Base-by-base conservation (phyloP, 495 filamentous ascomycete genomes). In the Penicillium lividum region DNA sequence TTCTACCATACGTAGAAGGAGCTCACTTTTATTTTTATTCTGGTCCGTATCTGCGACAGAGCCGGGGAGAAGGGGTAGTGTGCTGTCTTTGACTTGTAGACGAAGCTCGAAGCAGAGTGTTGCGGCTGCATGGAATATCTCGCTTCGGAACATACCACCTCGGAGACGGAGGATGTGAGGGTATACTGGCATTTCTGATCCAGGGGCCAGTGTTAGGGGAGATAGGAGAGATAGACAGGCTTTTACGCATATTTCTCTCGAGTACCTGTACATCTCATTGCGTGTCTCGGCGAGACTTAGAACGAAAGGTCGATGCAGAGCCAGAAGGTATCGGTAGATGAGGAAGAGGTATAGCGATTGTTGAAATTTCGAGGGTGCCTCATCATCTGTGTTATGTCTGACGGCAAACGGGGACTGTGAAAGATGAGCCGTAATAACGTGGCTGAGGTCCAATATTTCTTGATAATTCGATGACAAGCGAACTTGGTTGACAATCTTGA, bases 91-190 rank as follows among this genome's bases (percentile, higher is more conserved):
- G 5, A 43, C 33, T 36, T 56, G 52, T 50, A 60, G 52, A 7
- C 58, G 44, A 33, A 60, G 51, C 51, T 60, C 58, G 13, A 55
- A 60, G 51, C 58, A 60, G 7, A 60, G 29, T 9, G 58, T 55
- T 10, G 45, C 36, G 6, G 58, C 58, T 11, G 58, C 58, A 42
- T 60, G 52, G 15, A 60, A 60, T 15, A 60, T 28, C n/a, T 60
- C 58, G 33, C 54, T 53, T 22, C 52, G 52, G 22, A 60, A 60
- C 52, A 60, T 55, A 3, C 58, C 58, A 1, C 58, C 58, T 22
- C 38, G 25, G 5, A 54, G 36, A 10, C 38, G 51, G 9, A 54
- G 38, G 3, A 52, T 40, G 31, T 52, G 33, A 2, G 50, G 50
- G 15, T 38, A 40, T 16, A 29, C 3, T 15, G 16, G 34, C 1